These are phyloP conservation scores for Acanthamoeba lenticulata DNA, from an alignment of 208 protist species.

Conservation along the genomic window DNA sequence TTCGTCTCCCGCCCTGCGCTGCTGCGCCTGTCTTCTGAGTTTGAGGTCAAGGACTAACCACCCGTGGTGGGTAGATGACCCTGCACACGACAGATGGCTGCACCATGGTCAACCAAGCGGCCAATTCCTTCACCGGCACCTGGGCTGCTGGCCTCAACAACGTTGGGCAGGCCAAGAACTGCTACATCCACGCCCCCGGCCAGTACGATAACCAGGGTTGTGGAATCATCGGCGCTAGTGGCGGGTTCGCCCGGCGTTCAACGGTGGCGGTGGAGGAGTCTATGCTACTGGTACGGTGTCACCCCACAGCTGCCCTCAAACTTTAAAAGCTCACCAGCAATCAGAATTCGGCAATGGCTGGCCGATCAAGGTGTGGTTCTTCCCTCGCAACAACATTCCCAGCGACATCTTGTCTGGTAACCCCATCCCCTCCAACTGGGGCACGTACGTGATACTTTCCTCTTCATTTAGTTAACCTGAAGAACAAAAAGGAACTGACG, in stretches of 20 bases:
- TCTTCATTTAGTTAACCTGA: neutral
- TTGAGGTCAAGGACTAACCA: no score
- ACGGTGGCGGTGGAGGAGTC: neutral
- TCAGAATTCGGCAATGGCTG: neutral
- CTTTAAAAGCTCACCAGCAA: neutral
- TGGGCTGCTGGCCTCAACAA: no score
- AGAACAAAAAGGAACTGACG: neutral
- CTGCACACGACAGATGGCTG: no score
- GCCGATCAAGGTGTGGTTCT: constrained; percentile 66
- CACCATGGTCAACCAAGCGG: no score
- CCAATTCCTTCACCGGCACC: no score
- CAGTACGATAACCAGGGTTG: constrained; percentile 18
- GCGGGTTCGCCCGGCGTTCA: neutral
- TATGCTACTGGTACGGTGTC: constrained; percentile 4
- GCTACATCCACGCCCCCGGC: neutral
- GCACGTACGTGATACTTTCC: neutral
- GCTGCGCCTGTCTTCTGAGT: no score
- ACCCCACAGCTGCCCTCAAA: neutral
- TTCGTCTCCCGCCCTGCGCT: no score
- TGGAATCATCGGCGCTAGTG: neutral
- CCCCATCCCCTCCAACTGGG: constrained; percentile 35
- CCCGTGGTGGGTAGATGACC: no score
- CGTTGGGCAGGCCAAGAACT: no score
- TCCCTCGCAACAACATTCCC: neutral
- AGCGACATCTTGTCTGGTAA: neutral